Base-by-base conservation (phyloP, 345 rosid genomes). In the Adansonia digitata region DNA sequence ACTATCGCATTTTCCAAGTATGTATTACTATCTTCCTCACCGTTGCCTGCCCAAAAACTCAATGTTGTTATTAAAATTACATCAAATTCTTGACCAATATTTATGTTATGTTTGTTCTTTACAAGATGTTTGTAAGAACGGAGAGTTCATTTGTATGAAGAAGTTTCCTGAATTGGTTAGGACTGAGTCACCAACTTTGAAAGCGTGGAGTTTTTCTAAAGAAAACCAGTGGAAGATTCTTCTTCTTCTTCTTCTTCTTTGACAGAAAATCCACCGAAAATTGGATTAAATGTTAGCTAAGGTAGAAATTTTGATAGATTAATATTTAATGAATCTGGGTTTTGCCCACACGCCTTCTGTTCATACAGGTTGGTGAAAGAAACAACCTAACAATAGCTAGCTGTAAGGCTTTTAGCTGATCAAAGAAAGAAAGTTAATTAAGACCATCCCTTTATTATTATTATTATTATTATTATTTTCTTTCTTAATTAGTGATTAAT, bases 311-410 rank as follows among this genome's bases (percentile, higher is more conserved):
- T 26, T 45, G 57, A 43, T 46, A 40, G 27, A 20, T 20, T n/a
- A 51, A 18, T n/a, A 48, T 43, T 45, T 45, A n/a, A n/a, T n/a
- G n/a, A 45, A 45, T 40, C 15, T 43, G 57, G 55, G 17, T 67
- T 34, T 73, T 76, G 71, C 35, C 71, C 69, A 34, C 80, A 82
- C 79, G 77, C 20, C 67, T 75, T 14, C 73, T 24, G 40, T n/a
- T 72, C 6, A 17, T 59, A 49, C 55, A 31, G 65, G 70, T 76
- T 76, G 80, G 85, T 79, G 82, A 70, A 64, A 64, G 62, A 73
- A 75, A 74, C 63, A 62, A 78, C 80, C 82, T 42, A 82, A 72
- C 76, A 57, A 5, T 69, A 62, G 76, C 76, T 29, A 71, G 66
- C 46, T 77, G 39, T 77, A 49, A 7, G 1, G 34, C 3, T 42